Evolutionary conservation across 768 basidiomycete species (phyloP).

Genomic region (Kockovaella imperatae): DNA sequence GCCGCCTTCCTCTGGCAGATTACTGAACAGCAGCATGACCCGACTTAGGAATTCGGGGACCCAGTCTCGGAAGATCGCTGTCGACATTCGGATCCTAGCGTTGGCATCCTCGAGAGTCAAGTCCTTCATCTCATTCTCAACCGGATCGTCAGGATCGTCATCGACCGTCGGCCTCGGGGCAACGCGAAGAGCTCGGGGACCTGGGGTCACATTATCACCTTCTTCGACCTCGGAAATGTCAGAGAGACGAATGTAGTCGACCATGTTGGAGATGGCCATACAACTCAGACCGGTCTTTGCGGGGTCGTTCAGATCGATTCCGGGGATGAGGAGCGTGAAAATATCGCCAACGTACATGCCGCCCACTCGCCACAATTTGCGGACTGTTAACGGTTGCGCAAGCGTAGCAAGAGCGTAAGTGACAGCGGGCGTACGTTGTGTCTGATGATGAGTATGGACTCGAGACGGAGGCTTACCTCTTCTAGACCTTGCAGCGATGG

Average conservation of each 20-base stretch:
- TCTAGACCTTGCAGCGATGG: slow-evolving; percentile 82
- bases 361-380: slow-evolving; percentile 69
- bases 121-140: slow-evolving; percentile 32
- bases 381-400: slow-evolving; percentile 71
- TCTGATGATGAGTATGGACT: slow-evolving; percentile 47
- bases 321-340: slow-evolving; percentile 71
- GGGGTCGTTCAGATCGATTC: slow-evolving; percentile 62
- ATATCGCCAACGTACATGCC: slow-evolving; percentile 74
- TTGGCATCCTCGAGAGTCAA: slow-evolving; percentile 63
- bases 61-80: slow-evolving; percentile 72
- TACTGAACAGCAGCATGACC: slow-evolving; percentile 72
- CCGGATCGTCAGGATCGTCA: slow-evolving; percentile 33
- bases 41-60: slow-evolving; percentile 69
- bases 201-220: slow-evolving; percentile 28
- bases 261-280: slow-evolving; percentile 41
- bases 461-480: slow-evolving; percentile 52
- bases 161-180: slow-evolving; percentile 46
- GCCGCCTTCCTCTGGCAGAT: slow-evolving; percentile 76
- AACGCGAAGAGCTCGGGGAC: slow-evolving; percentile 44
- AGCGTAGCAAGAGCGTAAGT: slow-evolving; percentile 76
- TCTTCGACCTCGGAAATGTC: slow-evolving; percentile 27
- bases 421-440: slow-evolving; percentile 73
- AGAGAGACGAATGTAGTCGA: slow-evolving; percentile 30
- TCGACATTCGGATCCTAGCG: slow-evolving; percentile 60
- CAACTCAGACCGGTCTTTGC: slow-evolving; percentile 33